phyloP scores from a whole-genome alignment of 1,139 yeast species.

The Protomyces inundatus region DNA sequence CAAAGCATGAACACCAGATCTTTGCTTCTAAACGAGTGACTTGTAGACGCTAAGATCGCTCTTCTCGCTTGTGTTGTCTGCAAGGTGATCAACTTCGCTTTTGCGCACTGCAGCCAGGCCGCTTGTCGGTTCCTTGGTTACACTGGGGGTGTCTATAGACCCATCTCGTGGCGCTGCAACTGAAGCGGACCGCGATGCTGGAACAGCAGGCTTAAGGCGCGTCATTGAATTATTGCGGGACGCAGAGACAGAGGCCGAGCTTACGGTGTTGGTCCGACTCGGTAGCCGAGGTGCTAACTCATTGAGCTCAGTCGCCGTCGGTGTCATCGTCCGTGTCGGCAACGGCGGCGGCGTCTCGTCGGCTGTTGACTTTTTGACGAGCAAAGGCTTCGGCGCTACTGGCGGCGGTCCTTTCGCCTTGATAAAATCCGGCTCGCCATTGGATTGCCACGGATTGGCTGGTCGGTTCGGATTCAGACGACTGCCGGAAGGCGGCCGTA shows the following conservation, averaged over 20 bases:
- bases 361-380: neutral
- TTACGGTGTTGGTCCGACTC: neutral
- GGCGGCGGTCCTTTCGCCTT: conserved; percentile 5
- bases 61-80: neutral
- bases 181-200: neutral
- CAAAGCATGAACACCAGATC: neutral
- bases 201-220: neutral
- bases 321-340: conserved; percentile 7
- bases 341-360: neutral
- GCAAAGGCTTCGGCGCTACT: neutral
- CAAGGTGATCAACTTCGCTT: conserved; percentile 1
- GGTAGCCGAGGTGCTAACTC: conserved; percentile 4
- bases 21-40: neutral
- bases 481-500: conserved; percentile 43
- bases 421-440: conserved; percentile 44
- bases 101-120: neutral
- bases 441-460: conserved; percentile 61
- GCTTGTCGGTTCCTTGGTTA: neutral
- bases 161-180: neutral
- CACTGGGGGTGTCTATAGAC: neutral
- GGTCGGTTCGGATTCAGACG: conserved; percentile 61
- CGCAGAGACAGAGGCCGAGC: neutral
- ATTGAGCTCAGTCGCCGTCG: neutral
- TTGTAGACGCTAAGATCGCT: neutral
- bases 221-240: neutral